Conservation (phyloP, 768 basidiomycete genomes). For the Tylopilus rubrobrunneus region DNA sequence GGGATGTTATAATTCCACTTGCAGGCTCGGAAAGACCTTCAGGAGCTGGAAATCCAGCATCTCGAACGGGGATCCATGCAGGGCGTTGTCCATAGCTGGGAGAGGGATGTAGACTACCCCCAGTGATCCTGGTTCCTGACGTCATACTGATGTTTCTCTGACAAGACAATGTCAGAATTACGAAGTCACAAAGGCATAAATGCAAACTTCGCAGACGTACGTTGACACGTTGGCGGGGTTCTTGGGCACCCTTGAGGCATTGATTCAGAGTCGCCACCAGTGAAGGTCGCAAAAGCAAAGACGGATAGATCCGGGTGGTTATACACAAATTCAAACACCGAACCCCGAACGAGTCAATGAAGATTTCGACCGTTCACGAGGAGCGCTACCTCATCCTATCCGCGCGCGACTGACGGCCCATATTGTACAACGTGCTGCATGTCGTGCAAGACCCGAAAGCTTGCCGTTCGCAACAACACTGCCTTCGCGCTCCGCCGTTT, state of each 20-base stretch:
- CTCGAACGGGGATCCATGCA: not conserved
- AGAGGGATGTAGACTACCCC: not conserved
- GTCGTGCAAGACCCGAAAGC: slow-evolving; percentile 87
- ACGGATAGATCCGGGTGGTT: too few relatives aligned
- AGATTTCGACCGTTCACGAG: too few relatives aligned
- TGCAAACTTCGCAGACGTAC: not conserved
- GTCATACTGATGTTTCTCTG: slow-evolving; percentile 6
- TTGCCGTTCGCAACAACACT: slow-evolving; percentile 81
- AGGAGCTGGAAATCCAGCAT: not conserved
- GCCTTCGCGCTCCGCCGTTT: slow-evolving; percentile 75
- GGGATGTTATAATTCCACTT: not conserved
- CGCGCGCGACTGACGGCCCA: slow-evolving; percentile 67
- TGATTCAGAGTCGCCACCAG: not conserved
- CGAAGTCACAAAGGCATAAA: not conserved
- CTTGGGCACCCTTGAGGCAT: slow-evolving; percentile 3
- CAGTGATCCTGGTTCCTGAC: not conserved
- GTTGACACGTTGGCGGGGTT: slow-evolving; percentile 1
- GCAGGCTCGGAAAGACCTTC: not conserved
- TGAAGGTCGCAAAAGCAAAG: slow-evolving; percentile 6
- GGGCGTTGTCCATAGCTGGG: not conserved
- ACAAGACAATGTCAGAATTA: not conserved
- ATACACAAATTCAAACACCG: too few relatives aligned
- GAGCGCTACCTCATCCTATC: slow-evolving; percentile 47
- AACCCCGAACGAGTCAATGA: too few relatives aligned
- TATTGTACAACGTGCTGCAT: slow-evolving; percentile 79